Conservation (phyloP, 306 rosid genomes). For the Citrullus amarus region DNA sequence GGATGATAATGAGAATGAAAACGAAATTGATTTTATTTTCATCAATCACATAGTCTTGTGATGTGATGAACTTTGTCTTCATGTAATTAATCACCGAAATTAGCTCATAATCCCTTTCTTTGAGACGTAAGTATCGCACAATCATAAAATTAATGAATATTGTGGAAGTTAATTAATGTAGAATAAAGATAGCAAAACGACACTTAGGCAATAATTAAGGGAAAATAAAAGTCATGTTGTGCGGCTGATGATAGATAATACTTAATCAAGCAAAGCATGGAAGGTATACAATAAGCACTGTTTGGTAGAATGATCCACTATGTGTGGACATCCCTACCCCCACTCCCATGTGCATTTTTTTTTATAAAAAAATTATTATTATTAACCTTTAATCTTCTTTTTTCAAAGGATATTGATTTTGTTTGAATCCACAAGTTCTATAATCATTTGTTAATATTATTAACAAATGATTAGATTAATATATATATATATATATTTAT, state of each 20-base stretch:
- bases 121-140: not conserved
- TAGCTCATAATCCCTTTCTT: not conserved
- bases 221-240: not conserved
- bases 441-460: not conserved
- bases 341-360: not conserved
- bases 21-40: not conserved
- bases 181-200: not conserved
- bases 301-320: conserved; percentile 3
- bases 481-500: no score
- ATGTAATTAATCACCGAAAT: conserved; percentile 7
- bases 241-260: not conserved
- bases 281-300: not conserved
- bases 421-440: not conserved
- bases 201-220: not conserved
- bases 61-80: not conserved
- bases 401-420: not conserved
- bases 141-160: not conserved
- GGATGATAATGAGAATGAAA: not conserved
- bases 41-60: not conserved
- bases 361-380: no score
- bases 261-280: not conserved
- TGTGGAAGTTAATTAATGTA: not conserved
- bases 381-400: not conserved
- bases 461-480: not conserved
- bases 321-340: not conserved